A percentile compares a stretch with the other conserved stretches of the same genome.
Conservation (phyloP, 257 asterid genomes). For the Solanum lycopersicoides region DNA sequence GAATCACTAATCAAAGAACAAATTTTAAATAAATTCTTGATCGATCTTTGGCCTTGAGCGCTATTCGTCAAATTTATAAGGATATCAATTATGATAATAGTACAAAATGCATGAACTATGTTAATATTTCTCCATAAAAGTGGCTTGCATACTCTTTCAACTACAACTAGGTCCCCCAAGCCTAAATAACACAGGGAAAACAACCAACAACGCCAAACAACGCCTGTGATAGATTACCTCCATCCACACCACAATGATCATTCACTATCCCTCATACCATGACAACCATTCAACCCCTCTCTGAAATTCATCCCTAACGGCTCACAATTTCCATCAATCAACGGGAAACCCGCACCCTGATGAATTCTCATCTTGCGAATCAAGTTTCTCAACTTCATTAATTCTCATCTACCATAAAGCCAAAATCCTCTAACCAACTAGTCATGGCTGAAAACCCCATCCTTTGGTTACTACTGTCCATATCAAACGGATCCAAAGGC, state of each 20-base stretch:
- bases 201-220: constrained; percentile 12
- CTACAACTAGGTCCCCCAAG: constrained; percentile 35
- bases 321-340: not conserved
- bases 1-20: no score
- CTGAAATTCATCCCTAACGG: not conserved
- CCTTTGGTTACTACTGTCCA: constrained; percentile 11
- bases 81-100: constrained; percentile 29
- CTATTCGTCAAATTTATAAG: constrained; percentile 48
- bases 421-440: constrained; percentile 41
- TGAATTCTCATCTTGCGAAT: constrained; percentile 14
- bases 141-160: constrained; percentile 70
- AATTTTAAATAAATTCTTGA: no score
- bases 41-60: constrained; percentile 62
- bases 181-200: constrained; percentile 49
- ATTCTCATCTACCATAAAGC: constrained; percentile 7
- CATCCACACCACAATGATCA: constrained; percentile 6
- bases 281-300: constrained; percentile 10
- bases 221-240: constrained; percentile 15
- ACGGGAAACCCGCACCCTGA: constrained; percentile 13
- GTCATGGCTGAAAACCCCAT: constrained; percentile 11
- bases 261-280: constrained; percentile 3
- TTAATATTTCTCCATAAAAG: constrained; percentile 54
- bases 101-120: constrained; percentile 27
- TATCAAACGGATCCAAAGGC: constrained; percentile 55
- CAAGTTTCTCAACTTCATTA: constrained; percentile 9